Base-by-base conservation (phyloP, 139 green algal genomes). In the Micractinium conductrix region DNA sequence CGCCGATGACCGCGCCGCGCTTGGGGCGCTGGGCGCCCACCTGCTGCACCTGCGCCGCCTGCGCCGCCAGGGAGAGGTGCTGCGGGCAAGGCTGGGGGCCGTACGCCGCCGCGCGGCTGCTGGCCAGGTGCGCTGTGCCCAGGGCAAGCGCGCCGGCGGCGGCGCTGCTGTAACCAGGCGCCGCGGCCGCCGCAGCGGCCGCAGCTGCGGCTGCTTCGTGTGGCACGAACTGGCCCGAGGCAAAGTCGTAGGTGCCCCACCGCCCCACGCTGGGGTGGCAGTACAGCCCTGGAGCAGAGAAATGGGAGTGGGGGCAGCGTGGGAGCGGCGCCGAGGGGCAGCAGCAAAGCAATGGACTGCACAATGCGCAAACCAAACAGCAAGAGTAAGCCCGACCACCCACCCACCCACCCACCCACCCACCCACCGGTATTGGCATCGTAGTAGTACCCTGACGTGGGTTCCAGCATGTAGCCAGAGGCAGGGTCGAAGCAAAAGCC, bases 401-500 rank as follows among this genome's bases (percentile, higher is more conserved):
- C 48, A 14, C 48, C 12, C 12, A 22, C 14, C 48, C 53, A 62
- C 8, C 53, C 7, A 62, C 8, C 5, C 53, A 62, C 24, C 53
- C 53, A 17, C 35, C 33, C n/a, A 69, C 88, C 88, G 0, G 91
- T 94, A 73, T 94, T 93, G 19, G 91, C 86, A 79, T 97, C 93
- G 70, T 95, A 97, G 67, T 90, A 92, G 71, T 91, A 90, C 2
- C 93, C 93, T 8, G 88, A 89, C 1, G 33, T 76, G 1, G 83
- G 42, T 35, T 95, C 85, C 74, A 87, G 87, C 60, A 91, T 93
- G 79, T 96, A 96, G 3, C 93, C 93, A 48, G 87, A 89, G 0
- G 42, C 79, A 0, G 88, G 38, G 37, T 95, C 90, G 67, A 90
- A 95, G 33, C 69, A 72, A 71, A 92, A 94, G 4, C 88, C 88